Evolutionary conservation across 1,139 yeast species (phyloP).

Genomic region (Yamadazyma dendronema): DNA sequence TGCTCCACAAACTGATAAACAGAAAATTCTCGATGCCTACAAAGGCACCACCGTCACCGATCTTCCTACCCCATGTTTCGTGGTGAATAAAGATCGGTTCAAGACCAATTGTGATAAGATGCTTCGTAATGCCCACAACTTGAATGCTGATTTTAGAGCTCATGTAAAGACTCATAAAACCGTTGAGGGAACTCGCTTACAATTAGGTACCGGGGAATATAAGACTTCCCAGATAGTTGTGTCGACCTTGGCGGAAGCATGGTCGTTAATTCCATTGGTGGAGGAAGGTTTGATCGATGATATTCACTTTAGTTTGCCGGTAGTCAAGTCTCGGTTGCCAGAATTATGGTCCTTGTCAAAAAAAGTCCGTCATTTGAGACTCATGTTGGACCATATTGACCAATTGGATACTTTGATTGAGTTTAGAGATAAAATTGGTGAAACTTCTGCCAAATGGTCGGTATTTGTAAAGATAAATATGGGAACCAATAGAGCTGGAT

Average conservation of each 20-base stretch:
- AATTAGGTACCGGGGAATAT: constrained; percentile 24
- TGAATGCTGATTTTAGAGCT: constrained; percentile 50
- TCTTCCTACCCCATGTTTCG: constrained; percentile 37
- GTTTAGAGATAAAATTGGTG: constrained; percentile 24
- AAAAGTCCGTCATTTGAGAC: constrained; percentile 42
- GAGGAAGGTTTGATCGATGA: constrained; percentile 51
- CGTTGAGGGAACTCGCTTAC: constrained; percentile 33
- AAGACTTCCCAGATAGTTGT: constrained; percentile 56
- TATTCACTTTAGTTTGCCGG: constrained; percentile 69
- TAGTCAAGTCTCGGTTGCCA: constrained; percentile 49
- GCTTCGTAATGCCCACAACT: constrained; percentile 27
- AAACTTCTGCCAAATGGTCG: constrained; percentile 44
- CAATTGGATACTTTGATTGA: constrained; percentile 51
- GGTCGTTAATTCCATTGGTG: constrained; percentile 48
- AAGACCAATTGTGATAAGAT: constrained; percentile 27
- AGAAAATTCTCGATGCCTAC: constrained; percentile 20
- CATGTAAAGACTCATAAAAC: constrained; percentile 77
- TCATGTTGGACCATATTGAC: constrained; percentile 61
- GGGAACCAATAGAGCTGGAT: constrained; percentile 69
- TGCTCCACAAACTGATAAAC: constrained; percentile 24
- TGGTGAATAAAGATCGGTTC: constrained; percentile 27
- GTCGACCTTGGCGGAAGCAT: constrained; percentile 68
- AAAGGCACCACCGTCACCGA: constrained; percentile 25
- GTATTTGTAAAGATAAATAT: constrained; percentile 56
- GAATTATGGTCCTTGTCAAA: constrained; percentile 48